Evolutionary conservation across 805 yeast species (phyloP), one percentile per base, ranked within the genome.

Genomic region (Saturnispora besseyi): DNA sequence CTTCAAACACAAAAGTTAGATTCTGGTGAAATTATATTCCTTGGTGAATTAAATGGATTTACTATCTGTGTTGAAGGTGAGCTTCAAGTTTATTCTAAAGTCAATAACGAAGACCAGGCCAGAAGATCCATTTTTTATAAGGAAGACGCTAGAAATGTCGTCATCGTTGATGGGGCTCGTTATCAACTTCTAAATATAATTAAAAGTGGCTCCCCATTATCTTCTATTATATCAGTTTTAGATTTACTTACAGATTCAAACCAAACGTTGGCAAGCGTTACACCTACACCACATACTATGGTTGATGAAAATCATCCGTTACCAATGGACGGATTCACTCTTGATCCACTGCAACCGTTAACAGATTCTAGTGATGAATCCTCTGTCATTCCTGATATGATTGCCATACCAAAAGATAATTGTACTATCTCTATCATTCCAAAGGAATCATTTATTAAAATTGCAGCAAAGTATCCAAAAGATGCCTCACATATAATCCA

Each of bases 381-480:
- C 21, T 46, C 48, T 1, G 8, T 38, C 48, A 36, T 62, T 49
- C 53, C 62, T 46, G 57, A 57, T 6, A 46, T 88, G 18, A 76
- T 90, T 13, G 96, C 95, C 0, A 75, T 84, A 33, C 96, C 97
- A 0, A 76, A 77, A 7, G 69, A 72, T 2, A 79, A 77, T 38
- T 85, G 95, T 32, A 90, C 98, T 0, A 84, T 91, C 48, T 96
- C 98, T 0, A 84, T 91, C 34, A 90, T 91, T 13, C 99, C 99
- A 0, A 79, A 82, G 1, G 82, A 79, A 47, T 86, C 97, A 0
- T 93, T 91, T 57, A 74, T 78, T 49, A 71, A 84, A 48, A 75
- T 91, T 37, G 82, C 85, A 6, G 62, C 70, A 30, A 85, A 81
- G 57, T 87, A 82, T 61, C 98, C 98, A 5, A 79, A 85, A 54